Conservation (phyloP, 202 grass and related monocot genomes). For the Bolboschoenoplectus hybrid region DNA sequence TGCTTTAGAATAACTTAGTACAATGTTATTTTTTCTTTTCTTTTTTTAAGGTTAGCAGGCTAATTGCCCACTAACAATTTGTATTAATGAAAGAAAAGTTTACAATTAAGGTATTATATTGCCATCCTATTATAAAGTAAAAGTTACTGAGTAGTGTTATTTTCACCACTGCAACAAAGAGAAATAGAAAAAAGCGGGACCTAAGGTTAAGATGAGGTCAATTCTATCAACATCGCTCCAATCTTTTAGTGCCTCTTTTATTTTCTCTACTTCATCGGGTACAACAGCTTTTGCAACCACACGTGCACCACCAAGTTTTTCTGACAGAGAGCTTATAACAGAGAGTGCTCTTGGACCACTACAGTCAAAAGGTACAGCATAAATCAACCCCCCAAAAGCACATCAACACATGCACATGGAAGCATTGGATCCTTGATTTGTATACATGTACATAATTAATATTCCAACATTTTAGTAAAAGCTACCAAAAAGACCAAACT, state of each 20-base stretch:
- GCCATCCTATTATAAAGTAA: not conserved
- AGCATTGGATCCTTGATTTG: not conserved
- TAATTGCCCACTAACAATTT: not conserved
- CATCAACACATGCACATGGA: constrained; percentile 21
- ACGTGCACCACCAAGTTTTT: constrained; percentile 70
- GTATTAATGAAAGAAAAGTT: not conserved
- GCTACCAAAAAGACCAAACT: not conserved
- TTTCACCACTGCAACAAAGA: constrained; percentile 18
- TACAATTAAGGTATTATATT: not conserved
- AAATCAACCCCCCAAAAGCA: constrained; percentile 17
- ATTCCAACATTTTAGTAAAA: not conserved
- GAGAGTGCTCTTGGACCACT: constrained; percentile 89
- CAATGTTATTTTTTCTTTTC: no score
- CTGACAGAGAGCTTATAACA: constrained; percentile 86
- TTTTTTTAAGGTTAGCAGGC: no score
- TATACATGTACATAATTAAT: not conserved
- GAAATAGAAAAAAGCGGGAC: constrained; percentile 41
- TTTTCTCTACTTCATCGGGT: constrained; percentile 88
- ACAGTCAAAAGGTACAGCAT: constrained; percentile 37
- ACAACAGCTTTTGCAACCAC: constrained; percentile 85
- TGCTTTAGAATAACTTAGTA: not conserved
- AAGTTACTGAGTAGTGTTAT: not conserved
- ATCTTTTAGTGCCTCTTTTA: constrained; percentile 59
- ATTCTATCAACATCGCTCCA: constrained; percentile 74
- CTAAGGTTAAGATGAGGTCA: constrained; percentile 91